Conservation (phyloP, 805 yeast genomes). For the Ogataea allantospora region DNA sequence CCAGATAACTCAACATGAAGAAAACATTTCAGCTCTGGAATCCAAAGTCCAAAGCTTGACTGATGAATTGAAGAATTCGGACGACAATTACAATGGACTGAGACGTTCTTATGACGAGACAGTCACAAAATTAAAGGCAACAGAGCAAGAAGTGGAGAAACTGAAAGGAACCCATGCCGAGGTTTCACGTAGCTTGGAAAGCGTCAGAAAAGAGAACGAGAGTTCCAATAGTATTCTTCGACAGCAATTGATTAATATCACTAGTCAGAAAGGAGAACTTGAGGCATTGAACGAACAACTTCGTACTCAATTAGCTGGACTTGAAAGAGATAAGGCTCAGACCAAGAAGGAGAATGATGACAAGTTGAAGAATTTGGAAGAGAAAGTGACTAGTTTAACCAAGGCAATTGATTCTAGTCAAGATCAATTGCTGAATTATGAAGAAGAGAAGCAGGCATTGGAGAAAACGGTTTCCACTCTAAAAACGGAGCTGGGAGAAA, state of each 20-base stretch:
- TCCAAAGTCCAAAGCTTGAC: conserved; percentile 14
- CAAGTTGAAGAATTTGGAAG: not conserved
- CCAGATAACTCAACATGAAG: conserved; percentile 24
- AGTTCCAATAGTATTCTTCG: conserved; percentile 1
- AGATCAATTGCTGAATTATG: not conserved
- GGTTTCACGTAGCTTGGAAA: conserved; percentile 23
- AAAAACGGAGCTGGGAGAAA: conserved; percentile 24
- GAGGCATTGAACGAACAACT: conserved; percentile 5
- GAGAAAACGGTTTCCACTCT: conserved; percentile 30
- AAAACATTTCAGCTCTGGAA: conserved; percentile 24
- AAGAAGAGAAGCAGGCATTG: conserved; percentile 1
- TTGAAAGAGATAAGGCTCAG: conserved; percentile 6
- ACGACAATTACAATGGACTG: conserved; percentile 27
- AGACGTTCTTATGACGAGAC: conserved; percentile 26
- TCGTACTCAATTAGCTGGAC: not conserved
- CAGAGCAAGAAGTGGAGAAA: conserved; percentile 23
- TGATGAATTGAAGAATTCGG: conserved; percentile 21
- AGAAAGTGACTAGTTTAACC: not conserved
- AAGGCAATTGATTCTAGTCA: conserved; percentile 4
- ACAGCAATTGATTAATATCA: conserved; percentile 1
- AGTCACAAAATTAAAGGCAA: conserved; percentile 23
- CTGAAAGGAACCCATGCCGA: conserved; percentile 16
- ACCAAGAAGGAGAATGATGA: conserved; percentile 10
- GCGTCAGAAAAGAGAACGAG: conserved; percentile 20
- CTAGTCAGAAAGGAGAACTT: conserved; percentile 8